Conservation (phyloP, 306 rosid genomes). For the Quercus alba region DNA sequence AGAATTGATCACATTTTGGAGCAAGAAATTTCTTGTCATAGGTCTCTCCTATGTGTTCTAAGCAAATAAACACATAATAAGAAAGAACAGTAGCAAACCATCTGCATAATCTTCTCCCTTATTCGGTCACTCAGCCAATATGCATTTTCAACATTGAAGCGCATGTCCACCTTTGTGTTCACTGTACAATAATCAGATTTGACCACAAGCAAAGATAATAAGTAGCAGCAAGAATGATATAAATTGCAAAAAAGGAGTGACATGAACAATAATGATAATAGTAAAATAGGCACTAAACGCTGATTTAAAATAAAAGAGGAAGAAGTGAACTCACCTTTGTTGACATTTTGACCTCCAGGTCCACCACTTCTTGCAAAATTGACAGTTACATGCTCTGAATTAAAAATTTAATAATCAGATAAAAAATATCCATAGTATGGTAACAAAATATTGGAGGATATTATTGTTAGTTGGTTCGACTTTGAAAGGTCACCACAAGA, state of each 20-base stretch:
- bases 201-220: neutral
- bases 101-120: slow-evolving; percentile 77
- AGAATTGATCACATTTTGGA: too few species aligned
- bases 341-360: slow-evolving; percentile 96
- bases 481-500: neutral
- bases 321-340: slow-evolving; percentile 56
- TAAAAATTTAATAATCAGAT: neutral
- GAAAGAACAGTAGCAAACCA: slow-evolving; percentile 41
- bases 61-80: neutral
- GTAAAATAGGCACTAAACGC: neutral
- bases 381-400: slow-evolving; percentile 72
- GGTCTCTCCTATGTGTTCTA: too few species aligned
- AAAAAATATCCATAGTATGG: neutral
- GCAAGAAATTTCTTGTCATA: too few species aligned
- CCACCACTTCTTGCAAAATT: slow-evolving; percentile 95
- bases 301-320: neutral
- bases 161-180: slow-evolving; percentile 98
- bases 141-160: slow-evolving; percentile 78
- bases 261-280: neutral
- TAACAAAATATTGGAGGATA: neutral
- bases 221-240: slow-evolving; percentile 8
- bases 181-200: slow-evolving; percentile 41
- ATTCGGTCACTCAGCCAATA: slow-evolving; percentile 76
- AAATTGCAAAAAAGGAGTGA: neutral
- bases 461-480: neutral